Evolutionary conservation across 768 basidiomycete genomes (phyloP).

Genomic region (Hygrocybe coccinea): DNA sequence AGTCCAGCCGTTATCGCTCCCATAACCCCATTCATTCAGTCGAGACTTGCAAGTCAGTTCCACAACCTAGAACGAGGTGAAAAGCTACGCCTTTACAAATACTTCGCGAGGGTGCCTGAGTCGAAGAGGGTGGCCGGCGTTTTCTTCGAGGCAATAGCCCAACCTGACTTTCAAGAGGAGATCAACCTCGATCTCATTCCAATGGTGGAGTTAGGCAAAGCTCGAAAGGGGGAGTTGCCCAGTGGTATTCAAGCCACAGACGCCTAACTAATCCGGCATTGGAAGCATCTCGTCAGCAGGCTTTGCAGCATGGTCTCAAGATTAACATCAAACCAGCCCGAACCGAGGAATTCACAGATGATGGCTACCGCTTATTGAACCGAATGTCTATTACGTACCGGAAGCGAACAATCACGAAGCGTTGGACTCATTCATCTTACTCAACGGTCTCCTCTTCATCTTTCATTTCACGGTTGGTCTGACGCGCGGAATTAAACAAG

Average conservation of each 20-base stretch:
- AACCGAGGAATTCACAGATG: not conserved
- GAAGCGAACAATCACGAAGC: not conserved
- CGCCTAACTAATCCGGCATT: slow-evolving; percentile 4
- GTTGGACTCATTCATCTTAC: slow-evolving; percentile 5
- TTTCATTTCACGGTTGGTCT: slow-evolving; percentile 4
- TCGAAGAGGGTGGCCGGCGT: slow-evolving; percentile 14
- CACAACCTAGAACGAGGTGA: slow-evolving; percentile 13
- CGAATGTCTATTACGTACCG: slow-evolving; percentile 1
- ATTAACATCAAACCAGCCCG: not conserved
- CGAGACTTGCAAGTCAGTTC: slow-evolving; percentile 14
- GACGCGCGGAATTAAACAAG: slow-evolving; percentile 11
- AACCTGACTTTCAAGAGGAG: slow-evolving; percentile 9
- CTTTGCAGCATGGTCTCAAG: not conserved
- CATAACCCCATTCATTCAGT: slow-evolving; percentile 13
- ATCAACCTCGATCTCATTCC: slow-evolving; percentile 5
- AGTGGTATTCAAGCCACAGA: slow-evolving; percentile 10
- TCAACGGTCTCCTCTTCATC: not conserved
- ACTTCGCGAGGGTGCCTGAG: slow-evolving; percentile 8
- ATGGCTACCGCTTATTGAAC: not conserved
- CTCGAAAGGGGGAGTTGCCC: slow-evolving; percentile 1
- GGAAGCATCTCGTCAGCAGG: slow-evolving; percentile 8
- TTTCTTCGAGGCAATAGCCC: slow-evolving; percentile 15
- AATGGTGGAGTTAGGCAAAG: not conserved
- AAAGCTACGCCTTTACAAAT: slow-evolving; percentile 16
- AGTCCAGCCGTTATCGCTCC: slow-evolving; percentile 10